phyloP scores from a whole-genome alignment of 495 filamentous ascomycete species.

The Neurospora terricola region DNA sequence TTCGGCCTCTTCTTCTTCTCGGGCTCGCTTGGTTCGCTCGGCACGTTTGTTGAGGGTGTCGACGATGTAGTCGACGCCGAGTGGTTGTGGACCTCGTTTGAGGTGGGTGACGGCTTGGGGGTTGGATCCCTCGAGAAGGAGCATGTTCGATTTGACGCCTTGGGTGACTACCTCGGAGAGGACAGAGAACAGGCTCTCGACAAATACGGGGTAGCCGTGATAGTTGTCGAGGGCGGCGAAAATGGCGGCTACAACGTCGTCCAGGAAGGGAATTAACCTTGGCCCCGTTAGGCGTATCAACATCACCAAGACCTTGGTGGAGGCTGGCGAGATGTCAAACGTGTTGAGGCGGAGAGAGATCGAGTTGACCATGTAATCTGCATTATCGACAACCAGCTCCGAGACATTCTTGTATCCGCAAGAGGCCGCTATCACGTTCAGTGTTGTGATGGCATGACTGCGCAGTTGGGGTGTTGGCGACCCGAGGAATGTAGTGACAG shows the following conservation, averaged over 20 bases:
- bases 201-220: conserved; percentile 83
- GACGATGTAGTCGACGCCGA: conserved; percentile 10
- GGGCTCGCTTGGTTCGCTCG: conserved; percentile 3
- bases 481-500: conserved; percentile 76
- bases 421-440: conserved; percentile 65
- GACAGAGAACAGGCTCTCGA: conserved; percentile 76
- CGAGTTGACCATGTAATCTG: conserved; percentile 93
- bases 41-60: conserved; percentile 13
- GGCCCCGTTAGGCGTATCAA: conserved; percentile 85
- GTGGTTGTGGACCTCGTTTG: conserved; percentile 11
- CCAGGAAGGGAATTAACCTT: conserved; percentile 73
- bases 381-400: conserved; percentile 80
- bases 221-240: conserved; percentile 87
- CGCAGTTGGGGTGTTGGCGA: conserved; percentile 58
- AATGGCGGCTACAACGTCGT: conserved; percentile 80
- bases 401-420: conserved; percentile 69
- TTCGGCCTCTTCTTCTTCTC: conserved; percentile 25
- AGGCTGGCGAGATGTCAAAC: conserved; percentile 83
- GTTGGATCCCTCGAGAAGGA: conserved; percentile 32
- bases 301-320: conserved; percentile 86
- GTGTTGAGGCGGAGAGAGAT: conserved; percentile 81
- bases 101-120: conserved; percentile 25
- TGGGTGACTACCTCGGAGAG: conserved; percentile 74
- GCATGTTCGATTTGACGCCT: conserved; percentile 53
- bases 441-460: conserved; percentile 70